Percentiles rank a stretch among this genome's conserved stretches.
These are phyloP conservation scores for Aspergillus sojae DNA, from an alignment of 2,329 filamentous ascomycete genomes.

Conservation along the genomic window DNA sequence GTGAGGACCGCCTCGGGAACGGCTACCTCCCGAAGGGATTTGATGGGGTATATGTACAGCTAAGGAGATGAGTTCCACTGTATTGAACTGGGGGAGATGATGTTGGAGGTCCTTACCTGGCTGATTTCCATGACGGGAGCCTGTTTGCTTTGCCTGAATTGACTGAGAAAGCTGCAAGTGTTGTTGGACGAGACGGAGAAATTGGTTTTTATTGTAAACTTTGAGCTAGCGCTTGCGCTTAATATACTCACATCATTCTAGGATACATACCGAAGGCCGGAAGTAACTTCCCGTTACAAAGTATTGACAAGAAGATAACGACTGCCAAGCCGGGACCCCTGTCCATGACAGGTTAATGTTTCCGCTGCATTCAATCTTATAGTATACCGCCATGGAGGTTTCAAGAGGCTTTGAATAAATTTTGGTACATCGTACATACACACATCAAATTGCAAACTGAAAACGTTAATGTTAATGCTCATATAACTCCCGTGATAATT, in stretches of 20 bases:
- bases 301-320: neutral
- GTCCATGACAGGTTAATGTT: neutral
- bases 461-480: neutral
- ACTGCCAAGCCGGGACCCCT: neutral
- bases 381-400: neutral
- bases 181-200: neutral
- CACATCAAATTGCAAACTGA: slow-evolving; percentile 11
- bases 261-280: neutral
- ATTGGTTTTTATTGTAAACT: neutral
- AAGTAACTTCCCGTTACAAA: neutral
- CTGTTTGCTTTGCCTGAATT: neutral
- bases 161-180: neutral
- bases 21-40: slow-evolving; percentile 66
- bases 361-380: neutral
- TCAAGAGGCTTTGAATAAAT: slow-evolving; percentile 9
- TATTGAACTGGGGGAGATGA: neutral
- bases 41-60: slow-evolving; percentile 75
- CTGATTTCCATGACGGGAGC: slow-evolving; percentile 41
- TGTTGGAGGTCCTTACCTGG: slow-evolving; percentile 34
- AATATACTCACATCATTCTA: neutral
- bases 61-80: slow-evolving; percentile 28
- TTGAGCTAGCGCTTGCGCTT: too few relatives aligned
- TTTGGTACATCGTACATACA: slow-evolving; percentile 22
- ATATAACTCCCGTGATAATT: slow-evolving; percentile 16
- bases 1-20: slow-evolving; percentile 59